Evolutionary conservation across 2,329 filamentous ascomycete species (phyloP).

Genomic region (Colletotrichum filicis): DNA sequence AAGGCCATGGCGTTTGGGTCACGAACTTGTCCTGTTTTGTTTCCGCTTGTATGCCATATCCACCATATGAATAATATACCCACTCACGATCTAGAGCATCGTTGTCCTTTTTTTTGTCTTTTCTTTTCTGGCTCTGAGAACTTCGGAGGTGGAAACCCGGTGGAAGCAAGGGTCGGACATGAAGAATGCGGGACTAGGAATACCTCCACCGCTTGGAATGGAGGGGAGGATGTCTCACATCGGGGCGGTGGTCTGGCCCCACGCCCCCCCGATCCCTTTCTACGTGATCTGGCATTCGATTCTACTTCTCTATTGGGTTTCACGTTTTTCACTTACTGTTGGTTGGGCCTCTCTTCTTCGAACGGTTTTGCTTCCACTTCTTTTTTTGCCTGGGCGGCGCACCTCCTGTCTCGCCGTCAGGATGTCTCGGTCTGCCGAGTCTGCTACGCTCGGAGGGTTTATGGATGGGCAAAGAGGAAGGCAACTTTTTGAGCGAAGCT

Average conservation of each 20-base stretch:
- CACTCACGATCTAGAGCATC: slow-evolving; percentile 3
- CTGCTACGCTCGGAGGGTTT: not conserved
- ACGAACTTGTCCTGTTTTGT: not conserved
- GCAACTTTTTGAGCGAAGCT: not conserved
- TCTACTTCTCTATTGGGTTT: slow-evolving; percentile 16
- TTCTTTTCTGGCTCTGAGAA: not conserved
- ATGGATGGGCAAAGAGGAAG: slow-evolving; percentile 5
- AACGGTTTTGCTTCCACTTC: not conserved
- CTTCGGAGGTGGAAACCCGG: not conserved
- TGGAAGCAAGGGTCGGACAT: slow-evolving; percentile 24
- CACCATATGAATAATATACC: slow-evolving; percentile 20
- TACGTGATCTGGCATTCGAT: slow-evolving; percentile 11
- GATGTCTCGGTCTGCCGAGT: slow-evolving; percentile 2
- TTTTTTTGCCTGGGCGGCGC: not conserved
- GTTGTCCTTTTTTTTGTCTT: not conserved
- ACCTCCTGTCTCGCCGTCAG: slow-evolving; percentile 12
- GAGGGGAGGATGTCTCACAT: slow-evolving; percentile 12
- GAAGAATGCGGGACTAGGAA: not conserved
- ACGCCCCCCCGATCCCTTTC: not conserved
- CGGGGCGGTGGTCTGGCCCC: not conserved
- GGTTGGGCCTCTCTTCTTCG: too few species aligned
- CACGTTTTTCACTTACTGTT: not conserved
- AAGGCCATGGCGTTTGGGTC: slow-evolving; percentile 29
- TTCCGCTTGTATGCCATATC: not conserved
- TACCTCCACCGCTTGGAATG: slow-evolving; percentile 30